These are phyloP conservation scores for Cicer bijugum DNA, from an alignment of 306 rosid genomes.

Conservation along the genomic window DNA sequence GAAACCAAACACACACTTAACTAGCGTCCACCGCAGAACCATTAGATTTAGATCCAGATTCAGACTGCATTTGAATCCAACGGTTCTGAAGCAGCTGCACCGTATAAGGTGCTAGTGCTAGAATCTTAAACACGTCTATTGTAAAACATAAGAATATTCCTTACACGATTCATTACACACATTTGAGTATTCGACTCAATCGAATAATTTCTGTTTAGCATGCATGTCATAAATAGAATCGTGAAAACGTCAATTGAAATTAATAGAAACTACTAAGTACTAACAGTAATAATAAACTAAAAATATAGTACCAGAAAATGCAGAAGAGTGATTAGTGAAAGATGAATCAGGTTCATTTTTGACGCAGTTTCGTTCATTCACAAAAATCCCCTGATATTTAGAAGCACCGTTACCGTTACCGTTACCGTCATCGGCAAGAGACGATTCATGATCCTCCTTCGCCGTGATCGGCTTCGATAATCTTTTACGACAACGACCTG, in stretches of 20 bases:
- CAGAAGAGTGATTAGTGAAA: slow-evolving; percentile 30
- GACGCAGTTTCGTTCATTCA: slow-evolving; percentile 41
- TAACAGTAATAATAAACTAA: not conserved
- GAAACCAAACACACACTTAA: too few relatives aligned
- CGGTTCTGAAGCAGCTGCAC: not conserved
- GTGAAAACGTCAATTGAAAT: not conserved
- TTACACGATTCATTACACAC: not conserved
- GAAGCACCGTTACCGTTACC: not conserved
- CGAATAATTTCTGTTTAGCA: not conserved
- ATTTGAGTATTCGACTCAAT: not conserved
- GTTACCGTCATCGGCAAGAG: slow-evolving; percentile 11
- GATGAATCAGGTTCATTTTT: slow-evolving; percentile 40
- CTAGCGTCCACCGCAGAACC: not conserved
- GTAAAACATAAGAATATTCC: not conserved
- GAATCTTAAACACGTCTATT: not conserved
- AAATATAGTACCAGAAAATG: slow-evolving; percentile 55
- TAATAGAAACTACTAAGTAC: not conserved
- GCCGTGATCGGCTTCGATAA: slow-evolving; percentile 55
- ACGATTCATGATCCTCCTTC: slow-evolving; percentile 36
- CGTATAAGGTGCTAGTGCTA: too few relatives aligned
- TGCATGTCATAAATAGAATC: not conserved
- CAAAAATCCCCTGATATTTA: slow-evolving; percentile 13
- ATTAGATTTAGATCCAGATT: not conserved
- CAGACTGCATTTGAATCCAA: not conserved
- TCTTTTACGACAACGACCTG: slow-evolving; percentile 37